Conservation (phyloP, 2,329 filamentous ascomycete species). For the Xenosphaeropsis pyriputrescens region DNA sequence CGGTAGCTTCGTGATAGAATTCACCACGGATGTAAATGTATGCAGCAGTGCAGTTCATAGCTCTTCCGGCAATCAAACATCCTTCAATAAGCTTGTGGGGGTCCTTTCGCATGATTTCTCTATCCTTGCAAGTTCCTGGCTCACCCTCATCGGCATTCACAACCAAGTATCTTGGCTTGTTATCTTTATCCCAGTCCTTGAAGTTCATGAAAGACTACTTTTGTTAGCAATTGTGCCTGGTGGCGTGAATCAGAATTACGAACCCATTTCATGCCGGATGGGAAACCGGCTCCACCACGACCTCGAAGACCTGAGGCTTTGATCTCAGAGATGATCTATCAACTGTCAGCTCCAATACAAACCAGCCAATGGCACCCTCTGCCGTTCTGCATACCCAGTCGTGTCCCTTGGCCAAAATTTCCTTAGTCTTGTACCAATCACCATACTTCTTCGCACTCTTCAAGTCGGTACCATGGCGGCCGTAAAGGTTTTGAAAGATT, state of each 20-base stretch:
- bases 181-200: constrained; percentile 98
- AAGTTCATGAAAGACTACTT: constrained; percentile 96
- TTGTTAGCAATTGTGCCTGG: too few relatives aligned
- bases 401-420: constrained; percentile 91
- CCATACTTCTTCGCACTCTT: constrained; percentile 96
- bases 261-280: constrained; percentile 98
- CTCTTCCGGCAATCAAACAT: constrained; percentile 86
- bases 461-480: constrained; percentile 79
- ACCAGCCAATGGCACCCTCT: not conserved
- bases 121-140: constrained; percentile 97
- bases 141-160: constrained; percentile 99
- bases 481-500: constrained; percentile 98
- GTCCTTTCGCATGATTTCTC: constrained; percentile 99
- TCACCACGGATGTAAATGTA: constrained; percentile 99
- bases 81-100: constrained; percentile 98
- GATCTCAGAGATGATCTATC: constrained; percentile 83
- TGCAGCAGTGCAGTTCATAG: constrained; percentile 97
- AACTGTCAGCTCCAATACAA: constrained; percentile 7
- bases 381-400: constrained; percentile 51
- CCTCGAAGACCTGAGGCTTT: constrained; percentile 93
- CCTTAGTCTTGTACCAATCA: constrained; percentile 99
- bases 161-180: constrained; percentile 87
- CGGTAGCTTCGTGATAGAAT: constrained; percentile 89
- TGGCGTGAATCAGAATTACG: constrained; percentile 17
- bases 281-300: constrained; percentile 94